Evolutionary conservation across 78 protist genomes (phyloP), one percentile per base, ranked within the genome.

Genomic region (Dictyostelium intermedium): DNA sequence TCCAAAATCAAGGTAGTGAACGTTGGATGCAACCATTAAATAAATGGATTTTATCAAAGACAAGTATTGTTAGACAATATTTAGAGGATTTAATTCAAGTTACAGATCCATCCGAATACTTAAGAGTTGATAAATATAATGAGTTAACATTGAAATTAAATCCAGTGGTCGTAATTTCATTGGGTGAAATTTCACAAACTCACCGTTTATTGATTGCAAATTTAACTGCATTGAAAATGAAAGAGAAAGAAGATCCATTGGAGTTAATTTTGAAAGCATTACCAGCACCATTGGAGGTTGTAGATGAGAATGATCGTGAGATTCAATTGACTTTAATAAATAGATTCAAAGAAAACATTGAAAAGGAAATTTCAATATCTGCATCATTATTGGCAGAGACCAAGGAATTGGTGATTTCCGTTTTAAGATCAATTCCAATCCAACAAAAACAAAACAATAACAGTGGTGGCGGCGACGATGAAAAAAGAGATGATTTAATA

Each of bases 1-100:
- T 94, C 94, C 91, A 87, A 69, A 83, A 94, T 73, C 91, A 87
- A 87, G 93, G 92, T 56, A 39, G 86, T 43, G 96, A 94, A 43
- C 39, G 84, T 50, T 94, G 95, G 93, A 79, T 82, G 81, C 91
- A 83, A 73, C 96, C 96, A 34, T 69, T 92, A 50, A 94, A 94
- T 39, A 23, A 10, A 25, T 94, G 96, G 96, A 94, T 94, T 25
- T 18, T 84, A 9, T 47, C 83, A 20, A 82, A 82, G 30, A 60
- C 84, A 2, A 41, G 27, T 32, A 66, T 60, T 18, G 96, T 94
- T 20, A 84, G 91, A 69, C 92, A 81, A 43, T 94, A 94, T 39
- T 84, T 94, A 50, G 92, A 94, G 35, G 96, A 86, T 70, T 78
- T 94, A 50, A 41, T 94, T 60, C 92, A 77, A 37, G 96, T 94